A percentile compares a stretch with the other conserved stretches of the same genome.
Conservation (phyloP, 2,329 filamentous ascomycete genomes). For the Rugonectria rugulosa region DNA sequence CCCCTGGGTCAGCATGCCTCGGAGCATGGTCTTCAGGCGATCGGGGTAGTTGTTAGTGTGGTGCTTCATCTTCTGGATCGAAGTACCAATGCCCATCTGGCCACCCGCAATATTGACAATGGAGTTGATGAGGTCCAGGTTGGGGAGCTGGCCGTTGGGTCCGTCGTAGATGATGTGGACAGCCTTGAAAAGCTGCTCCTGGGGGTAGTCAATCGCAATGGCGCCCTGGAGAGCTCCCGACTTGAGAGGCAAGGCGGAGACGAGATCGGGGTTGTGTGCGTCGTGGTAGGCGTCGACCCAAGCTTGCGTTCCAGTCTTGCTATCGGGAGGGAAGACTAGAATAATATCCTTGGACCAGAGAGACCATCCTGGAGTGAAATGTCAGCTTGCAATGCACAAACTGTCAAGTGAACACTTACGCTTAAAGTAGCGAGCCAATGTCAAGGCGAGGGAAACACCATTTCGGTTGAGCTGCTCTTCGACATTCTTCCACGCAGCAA, state of each 20-base stretch:
- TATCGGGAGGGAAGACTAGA: slow-evolving; percentile 87
- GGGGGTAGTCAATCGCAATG: slow-evolving; percentile 91
- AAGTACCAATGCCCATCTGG: slow-evolving; percentile 88
- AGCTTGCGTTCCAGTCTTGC: slow-evolving; percentile 87
- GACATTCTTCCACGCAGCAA: slow-evolving; percentile 87
- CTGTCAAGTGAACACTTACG: slow-evolving; percentile 51
- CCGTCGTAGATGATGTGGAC: slow-evolving; percentile 95
- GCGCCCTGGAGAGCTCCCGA: slow-evolving; percentile 93
- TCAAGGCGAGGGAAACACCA: slow-evolving; percentile 85
- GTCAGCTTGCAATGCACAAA: slow-evolving; percentile 26
- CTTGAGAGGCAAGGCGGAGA: slow-evolving; percentile 84
- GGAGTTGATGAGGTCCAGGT: slow-evolving; percentile 95
- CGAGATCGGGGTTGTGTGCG: slow-evolving; percentile 74
- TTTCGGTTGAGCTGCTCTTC: slow-evolving; percentile 82
- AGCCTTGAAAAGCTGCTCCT: slow-evolving; percentile 83
- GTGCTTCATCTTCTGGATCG: slow-evolving; percentile 88
- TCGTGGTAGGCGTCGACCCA: slow-evolving; percentile 99
- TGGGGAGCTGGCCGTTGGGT: slow-evolving; percentile 93
- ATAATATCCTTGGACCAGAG: slow-evolving; percentile 99
- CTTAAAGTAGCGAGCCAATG: slow-evolving; percentile 93
- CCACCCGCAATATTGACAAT: slow-evolving; percentile 85
- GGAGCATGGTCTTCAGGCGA: slow-evolving; percentile 85
- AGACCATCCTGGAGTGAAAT: slow-evolving; percentile 75
- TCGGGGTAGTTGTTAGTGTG: slow-evolving; percentile 81
- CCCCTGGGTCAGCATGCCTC: slow-evolving; percentile 92